Percentiles rank a stretch among this genome's conserved stretches.
Conservation (phyloP, 805 yeast genomes). For the Kazachstania bromeliacearum region DNA sequence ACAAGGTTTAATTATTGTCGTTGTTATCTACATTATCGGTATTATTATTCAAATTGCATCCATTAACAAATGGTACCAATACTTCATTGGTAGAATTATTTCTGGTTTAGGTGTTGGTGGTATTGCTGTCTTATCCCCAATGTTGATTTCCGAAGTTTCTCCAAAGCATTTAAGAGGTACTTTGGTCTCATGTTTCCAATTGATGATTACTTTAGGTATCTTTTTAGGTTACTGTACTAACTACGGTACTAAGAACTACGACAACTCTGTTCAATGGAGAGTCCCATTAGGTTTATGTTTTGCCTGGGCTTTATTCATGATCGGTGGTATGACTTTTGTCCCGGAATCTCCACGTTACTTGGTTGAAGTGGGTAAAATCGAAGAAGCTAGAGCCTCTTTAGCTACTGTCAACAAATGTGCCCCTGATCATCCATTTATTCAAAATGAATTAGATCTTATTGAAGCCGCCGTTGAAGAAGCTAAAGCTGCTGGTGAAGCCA, state of each 20-base stretch:
- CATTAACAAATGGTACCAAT: slow-evolving; percentile 52
- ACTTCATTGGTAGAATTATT: slow-evolving; percentile 51
- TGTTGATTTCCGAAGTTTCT: slow-evolving; percentile 58
- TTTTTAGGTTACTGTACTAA: slow-evolving; percentile 62
- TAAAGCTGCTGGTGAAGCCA: slow-evolving; percentile 50
- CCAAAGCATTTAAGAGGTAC: slow-evolving; percentile 63
- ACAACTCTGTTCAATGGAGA: slow-evolving; percentile 69
- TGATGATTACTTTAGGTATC: slow-evolving; percentile 60
- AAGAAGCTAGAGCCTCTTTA: slow-evolving; percentile 52
- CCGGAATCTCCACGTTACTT: slow-evolving; percentile 68
- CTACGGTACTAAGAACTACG: slow-evolving; percentile 45
- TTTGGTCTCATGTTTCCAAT: slow-evolving; percentile 56
- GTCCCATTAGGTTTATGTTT: slow-evolving; percentile 51
- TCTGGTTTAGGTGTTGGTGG: slow-evolving; percentile 69
- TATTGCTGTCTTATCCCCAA: slow-evolving; percentile 61
- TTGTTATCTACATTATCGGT: slow-evolving; percentile 59
- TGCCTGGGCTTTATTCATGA: slow-evolving; percentile 33
- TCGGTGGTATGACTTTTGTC: slow-evolving; percentile 35
- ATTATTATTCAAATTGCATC: slow-evolving; percentile 56
- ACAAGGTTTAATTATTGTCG: slow-evolving; percentile 49
- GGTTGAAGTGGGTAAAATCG: slow-evolving; percentile 43
- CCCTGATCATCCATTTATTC: slow-evolving; percentile 43
- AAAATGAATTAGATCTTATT: slow-evolving; percentile 48
- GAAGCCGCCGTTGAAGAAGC: slow-evolving; percentile 54
- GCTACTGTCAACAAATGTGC: slow-evolving; percentile 44